Percentiles rank a stretch among this genome's conserved stretches.
phyloP scores from a whole-genome alignment of 2,329 filamentous ascomycete genomes.

The Xylaria sp. region DNA sequence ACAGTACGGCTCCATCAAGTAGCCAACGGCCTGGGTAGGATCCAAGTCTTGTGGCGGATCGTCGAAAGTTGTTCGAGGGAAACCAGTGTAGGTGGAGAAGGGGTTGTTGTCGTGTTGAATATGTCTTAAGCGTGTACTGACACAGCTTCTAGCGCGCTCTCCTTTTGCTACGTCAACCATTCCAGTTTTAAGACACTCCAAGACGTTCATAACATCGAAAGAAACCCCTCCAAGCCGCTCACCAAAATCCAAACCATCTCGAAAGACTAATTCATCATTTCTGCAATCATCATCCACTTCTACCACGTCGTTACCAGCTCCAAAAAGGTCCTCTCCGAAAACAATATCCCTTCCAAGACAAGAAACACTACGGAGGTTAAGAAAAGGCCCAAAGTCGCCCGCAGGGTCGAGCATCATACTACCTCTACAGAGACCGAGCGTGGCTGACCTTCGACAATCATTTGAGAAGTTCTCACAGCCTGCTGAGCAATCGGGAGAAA shows the following conservation, averaged over 20 bases:
- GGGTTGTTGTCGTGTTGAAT: not conserved
- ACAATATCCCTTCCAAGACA: not conserved
- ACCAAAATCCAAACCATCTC: conserved; percentile 21
- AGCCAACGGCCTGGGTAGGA: conserved; percentile 44
- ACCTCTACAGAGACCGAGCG: conserved; percentile 45
- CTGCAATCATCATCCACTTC: conserved; percentile 7
- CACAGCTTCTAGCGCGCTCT: conserved; percentile 28
- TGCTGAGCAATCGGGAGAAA: not conserved
- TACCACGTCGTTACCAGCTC: not conserved
- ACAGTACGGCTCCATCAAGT: conserved; percentile 33
- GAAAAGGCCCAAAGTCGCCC: not conserved
- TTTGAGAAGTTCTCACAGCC: conserved; percentile 47
- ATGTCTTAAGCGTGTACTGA: conserved; percentile 31
- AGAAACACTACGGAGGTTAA: not conserved
- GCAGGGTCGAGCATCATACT: conserved; percentile 12
- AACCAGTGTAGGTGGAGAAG: conserved; percentile 43
- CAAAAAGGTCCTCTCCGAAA: not conserved
- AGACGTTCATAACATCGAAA: conserved; percentile 23
- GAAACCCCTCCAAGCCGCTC: conserved; percentile 1
- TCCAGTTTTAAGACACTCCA: conserved; percentile 31
- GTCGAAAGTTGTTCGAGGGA: conserved; percentile 50
- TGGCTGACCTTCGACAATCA: conserved; percentile 51
- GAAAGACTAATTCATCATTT: conserved; percentile 4
- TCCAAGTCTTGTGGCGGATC: conserved; percentile 47
- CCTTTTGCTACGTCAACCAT: conserved; percentile 25